Base-by-base conservation (phyloP, 768 basidiomycete species). In the Clitopilus passeckerianus region DNA sequence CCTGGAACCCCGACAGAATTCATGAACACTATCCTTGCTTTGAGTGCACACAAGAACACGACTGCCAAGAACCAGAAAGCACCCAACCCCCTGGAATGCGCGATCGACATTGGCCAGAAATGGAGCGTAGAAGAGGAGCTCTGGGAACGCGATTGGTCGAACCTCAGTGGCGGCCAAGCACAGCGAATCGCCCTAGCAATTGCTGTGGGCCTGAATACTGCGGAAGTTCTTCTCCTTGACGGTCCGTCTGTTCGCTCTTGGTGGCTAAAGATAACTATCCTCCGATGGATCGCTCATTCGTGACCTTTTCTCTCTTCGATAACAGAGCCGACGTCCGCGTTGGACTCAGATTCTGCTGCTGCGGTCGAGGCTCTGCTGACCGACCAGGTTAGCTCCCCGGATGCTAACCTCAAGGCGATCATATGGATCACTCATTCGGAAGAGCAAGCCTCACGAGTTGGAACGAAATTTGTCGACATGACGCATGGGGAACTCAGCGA, bases 341-440 rank as follows among this genome's bases (percentile, higher is more conserved):
- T 96, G 58, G 94, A 96, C 70, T 75, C 84, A 15, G 80, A 80
- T 33, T 82, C 87, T 0, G 87, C 86, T 14, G 65, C 75, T 14
- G 71, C 78, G 27, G 90, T 96, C 1, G 94, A 96, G 68, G 72
- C 78, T 50, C 80, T 76, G 52, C 72, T 95, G 14, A 60, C 79
- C 5, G 68, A 77, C 7, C 79, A 86, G 57, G 69, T 94, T 34
- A 79, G 69, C 41, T 75, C 78, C 1, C 57, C 72, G 8, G 72
- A 81, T 37, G 75, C 80, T 20, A 72, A 74, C 34, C 71, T 91
- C 56, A 90, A 90, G 68, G 89, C 91, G 0, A 72, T 93, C 41
- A 68, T 95, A 3, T 95, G 93, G 93, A 91, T 95, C 60, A 95
- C 93, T 0, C 93, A 94, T 69, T 91, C 90, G 0, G 84, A 86